Base-by-base conservation (phyloP, 345 rosid species). In the Stellera chamaejasme region DNA sequence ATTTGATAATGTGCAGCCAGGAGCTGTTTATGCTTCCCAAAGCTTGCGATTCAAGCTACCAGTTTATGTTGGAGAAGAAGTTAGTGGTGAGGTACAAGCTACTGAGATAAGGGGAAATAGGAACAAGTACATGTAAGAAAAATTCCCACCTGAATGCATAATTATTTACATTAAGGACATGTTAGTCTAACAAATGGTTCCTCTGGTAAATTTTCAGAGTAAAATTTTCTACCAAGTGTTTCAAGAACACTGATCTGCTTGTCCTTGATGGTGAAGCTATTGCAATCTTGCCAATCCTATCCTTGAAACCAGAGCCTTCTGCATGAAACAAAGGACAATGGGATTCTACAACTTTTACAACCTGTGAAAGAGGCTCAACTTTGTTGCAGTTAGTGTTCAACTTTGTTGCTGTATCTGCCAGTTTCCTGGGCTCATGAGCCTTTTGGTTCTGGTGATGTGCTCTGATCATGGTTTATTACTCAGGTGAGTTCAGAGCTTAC, bases 21-120 rank as follows among this genome's bases (percentile, higher is more conserved):
- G 97, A 76, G 96, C 96, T 28, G 64, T 89, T 13, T 87, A 93
- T 64, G 84, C 73, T 52, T 86, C 96, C 50, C 97, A 89, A 61
- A 82, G 73, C 73, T 70, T 86, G 81, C 80, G 79, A 68, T 93
- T 86, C 69, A 82, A 76, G 66, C 73, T 67, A 26, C 99, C 97
- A 0, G 91, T 87, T 48, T 84, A 78, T 65, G 13, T 79, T 14
- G 94, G 91, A 10, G 94, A 92, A 43, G 84, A 79, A 65, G 66
- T 89, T 66, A 44, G 57, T 3, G 84, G 88, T 6, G 70, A 74
- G 66, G 72, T 89, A 27, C 68, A 78, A 72, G 85, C 88, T 41
- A 55, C 68, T 4, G 62, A 60, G 45, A 60, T 84, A 60, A 89
- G 79, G 72, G 74, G 77, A 72, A 73, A 50, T 73, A 86, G 77